phyloP scores from a whole-genome alignment of 495 filamentous ascomycete genomes.

The Daldinia grandis region DNA sequence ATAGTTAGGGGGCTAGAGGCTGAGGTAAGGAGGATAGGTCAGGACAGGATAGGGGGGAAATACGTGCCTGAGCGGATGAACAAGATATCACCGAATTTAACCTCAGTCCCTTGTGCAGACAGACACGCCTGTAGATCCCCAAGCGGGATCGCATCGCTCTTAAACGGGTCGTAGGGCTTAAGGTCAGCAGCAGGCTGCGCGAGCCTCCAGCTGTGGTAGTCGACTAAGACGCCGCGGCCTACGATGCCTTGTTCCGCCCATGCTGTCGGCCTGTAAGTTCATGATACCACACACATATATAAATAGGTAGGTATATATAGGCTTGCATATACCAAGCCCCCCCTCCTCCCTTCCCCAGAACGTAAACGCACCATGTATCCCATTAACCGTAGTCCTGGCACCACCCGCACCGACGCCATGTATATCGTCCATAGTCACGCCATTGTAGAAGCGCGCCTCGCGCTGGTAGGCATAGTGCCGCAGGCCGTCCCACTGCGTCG shows the following conservation, averaged over 20 bases:
- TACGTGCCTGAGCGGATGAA: constrained; percentile 51
- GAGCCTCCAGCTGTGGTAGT: constrained; percentile 63
- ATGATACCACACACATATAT: not conserved
- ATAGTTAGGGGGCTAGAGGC: not conserved
- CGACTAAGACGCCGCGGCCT: constrained; percentile 65
- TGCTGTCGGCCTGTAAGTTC: constrained; percentile 32
- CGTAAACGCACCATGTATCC: constrained; percentile 58
- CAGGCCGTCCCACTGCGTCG: constrained; percentile 56
- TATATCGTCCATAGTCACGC: constrained; percentile 65
- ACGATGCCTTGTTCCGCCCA: constrained; percentile 64
- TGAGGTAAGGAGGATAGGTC: not conserved
- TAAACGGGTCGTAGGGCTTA: constrained; percentile 55
- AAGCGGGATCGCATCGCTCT: constrained; percentile 51
- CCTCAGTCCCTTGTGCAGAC: constrained; percentile 56
- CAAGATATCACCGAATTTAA: constrained; percentile 64
- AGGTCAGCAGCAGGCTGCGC: constrained; percentile 26
- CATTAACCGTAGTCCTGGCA: constrained; percentile 51
- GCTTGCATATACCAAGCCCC: not conserved
- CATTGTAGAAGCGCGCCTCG: constrained; percentile 67
- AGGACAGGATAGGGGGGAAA: not conserved
- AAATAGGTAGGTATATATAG: no score
- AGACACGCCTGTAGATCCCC: constrained; percentile 57
- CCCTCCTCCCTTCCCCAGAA: not conserved
- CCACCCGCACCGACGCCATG: constrained; percentile 48
- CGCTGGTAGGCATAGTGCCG: constrained; percentile 63